Conservation (phyloP, 192 early-diverging fungal species). For the Chytriomyces sp. region DNA sequence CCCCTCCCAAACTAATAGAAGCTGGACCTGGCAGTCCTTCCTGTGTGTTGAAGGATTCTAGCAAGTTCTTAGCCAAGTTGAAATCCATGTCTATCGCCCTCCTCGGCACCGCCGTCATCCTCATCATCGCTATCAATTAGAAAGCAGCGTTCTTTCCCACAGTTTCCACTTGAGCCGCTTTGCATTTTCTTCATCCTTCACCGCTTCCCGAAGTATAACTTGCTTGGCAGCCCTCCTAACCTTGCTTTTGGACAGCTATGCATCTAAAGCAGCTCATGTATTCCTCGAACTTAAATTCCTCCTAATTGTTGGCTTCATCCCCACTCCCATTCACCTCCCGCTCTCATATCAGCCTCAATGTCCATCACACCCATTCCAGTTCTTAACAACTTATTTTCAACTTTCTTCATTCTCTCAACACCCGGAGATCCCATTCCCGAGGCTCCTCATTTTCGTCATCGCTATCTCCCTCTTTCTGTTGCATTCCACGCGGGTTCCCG, state of each 20-base stretch:
- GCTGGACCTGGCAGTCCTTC: conserved; percentile 88
- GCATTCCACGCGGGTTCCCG: conserved; percentile 26
- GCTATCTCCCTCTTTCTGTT: conserved; percentile 19
- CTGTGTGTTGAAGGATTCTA: conserved; percentile 91
- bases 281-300: conserved; percentile 28
- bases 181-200: background rate
- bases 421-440: conserved; percentile 2
- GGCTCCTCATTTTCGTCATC: conserved; percentile 14
- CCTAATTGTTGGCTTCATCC: conserved; percentile 19
- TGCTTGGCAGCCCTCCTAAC: conserved; percentile 7
- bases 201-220: conserved; percentile 3
- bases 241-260: conserved; percentile 21
- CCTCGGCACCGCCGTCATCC: conserved; percentile 21
- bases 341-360: background rate
- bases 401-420: background rate
- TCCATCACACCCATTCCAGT: background rate
- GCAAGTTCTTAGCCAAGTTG: conserved; percentile 88
- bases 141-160: conserved; percentile 16
- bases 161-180: conserved; percentile 10
- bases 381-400: background rate
- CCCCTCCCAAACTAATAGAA: conserved; percentile 77
- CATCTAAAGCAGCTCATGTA: conserved; percentile 32
- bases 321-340: background rate
- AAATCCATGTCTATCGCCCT: conserved; percentile 72
- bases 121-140: conserved; percentile 24